phyloP scores from a whole-genome alignment of 2,329 filamentous ascomycete genomes.

The Colletotrichum abscissum region DNA sequence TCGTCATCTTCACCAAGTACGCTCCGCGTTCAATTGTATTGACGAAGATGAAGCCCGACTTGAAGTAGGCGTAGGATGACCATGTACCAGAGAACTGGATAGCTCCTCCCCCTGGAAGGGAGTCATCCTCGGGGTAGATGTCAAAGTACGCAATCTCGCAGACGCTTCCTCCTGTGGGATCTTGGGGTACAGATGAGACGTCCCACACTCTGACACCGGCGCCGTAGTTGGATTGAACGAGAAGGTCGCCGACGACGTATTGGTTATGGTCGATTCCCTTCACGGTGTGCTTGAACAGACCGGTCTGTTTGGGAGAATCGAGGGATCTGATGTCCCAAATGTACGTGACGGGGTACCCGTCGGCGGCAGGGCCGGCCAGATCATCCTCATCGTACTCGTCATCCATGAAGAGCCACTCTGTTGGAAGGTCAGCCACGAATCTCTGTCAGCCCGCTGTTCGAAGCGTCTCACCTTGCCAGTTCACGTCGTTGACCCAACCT shows the following conservation, averaged over 20 bases:
- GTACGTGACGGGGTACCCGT: slow-evolving; percentile 59
- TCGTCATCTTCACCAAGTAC: slow-evolving; percentile 50
- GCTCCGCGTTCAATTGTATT: slow-evolving; percentile 57
- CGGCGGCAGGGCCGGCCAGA: slow-evolving; percentile 48
- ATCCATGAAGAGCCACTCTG: slow-evolving; percentile 53
- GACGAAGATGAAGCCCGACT: slow-evolving; percentile 52
- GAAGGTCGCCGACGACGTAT: slow-evolving; percentile 52
- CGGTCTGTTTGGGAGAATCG: slow-evolving; percentile 53
- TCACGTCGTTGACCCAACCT: slow-evolving; percentile 60
- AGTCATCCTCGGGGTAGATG: slow-evolving; percentile 59
- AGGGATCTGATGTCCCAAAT: slow-evolving; percentile 60
- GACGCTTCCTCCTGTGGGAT: slow-evolving; percentile 51
- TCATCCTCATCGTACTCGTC: slow-evolving; percentile 62
- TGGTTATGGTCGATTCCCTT: slow-evolving; percentile 58
- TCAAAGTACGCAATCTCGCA: slow-evolving; percentile 60
- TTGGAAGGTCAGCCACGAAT: background rate
- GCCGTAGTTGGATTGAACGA: slow-evolving; percentile 60
- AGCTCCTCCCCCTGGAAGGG: slow-evolving; percentile 46
- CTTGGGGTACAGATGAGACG: slow-evolving; percentile 43
- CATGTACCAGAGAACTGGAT: slow-evolving; percentile 55
- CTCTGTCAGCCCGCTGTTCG: slow-evolving; percentile 38
- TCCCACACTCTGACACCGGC: slow-evolving; percentile 52
- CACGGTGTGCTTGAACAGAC: slow-evolving; percentile 50
- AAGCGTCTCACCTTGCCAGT: slow-evolving; percentile 44
- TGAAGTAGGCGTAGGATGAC: slow-evolving; percentile 57